Evolutionary conservation across 176 grass and related monocot species (phyloP).

Genomic region (Lolium rigidum): DNA sequence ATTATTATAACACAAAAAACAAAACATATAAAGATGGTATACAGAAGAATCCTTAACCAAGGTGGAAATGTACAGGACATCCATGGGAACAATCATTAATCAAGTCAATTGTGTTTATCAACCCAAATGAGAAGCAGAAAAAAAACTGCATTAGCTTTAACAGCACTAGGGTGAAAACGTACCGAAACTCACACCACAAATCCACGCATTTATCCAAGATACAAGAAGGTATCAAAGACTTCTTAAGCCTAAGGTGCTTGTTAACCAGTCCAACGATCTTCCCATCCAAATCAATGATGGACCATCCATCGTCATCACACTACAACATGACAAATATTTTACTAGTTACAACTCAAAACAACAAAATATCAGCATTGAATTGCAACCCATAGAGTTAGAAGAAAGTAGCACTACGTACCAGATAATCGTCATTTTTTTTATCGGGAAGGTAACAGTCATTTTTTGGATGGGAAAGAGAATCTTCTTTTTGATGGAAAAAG

Average conservation of each 20-base stretch:
- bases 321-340: not conserved
- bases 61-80: not conserved
- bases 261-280: not conserved
- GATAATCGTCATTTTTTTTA: no score
- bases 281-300: not conserved
- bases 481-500: not conserved
- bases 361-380: no score
- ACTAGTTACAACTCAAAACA: not conserved
- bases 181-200: not conserved
- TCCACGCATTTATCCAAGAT: not conserved
- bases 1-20: no score
- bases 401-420: not conserved
- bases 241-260: no score
- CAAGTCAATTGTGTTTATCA: not conserved
- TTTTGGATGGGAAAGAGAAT: no score
- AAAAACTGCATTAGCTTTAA: no score
- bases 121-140: no score
- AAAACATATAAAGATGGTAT: not conserved
- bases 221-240: not conserved
- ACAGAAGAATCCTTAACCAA: no score
- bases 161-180: not conserved
- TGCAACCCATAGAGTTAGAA: not conserved
- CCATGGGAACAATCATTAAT: not conserved
- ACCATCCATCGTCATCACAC: not conserved
- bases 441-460: no score